phyloP scores from a whole-genome alignment of 2,329 filamentous ascomycete genomes.

The Colletotrichum lini region DNA sequence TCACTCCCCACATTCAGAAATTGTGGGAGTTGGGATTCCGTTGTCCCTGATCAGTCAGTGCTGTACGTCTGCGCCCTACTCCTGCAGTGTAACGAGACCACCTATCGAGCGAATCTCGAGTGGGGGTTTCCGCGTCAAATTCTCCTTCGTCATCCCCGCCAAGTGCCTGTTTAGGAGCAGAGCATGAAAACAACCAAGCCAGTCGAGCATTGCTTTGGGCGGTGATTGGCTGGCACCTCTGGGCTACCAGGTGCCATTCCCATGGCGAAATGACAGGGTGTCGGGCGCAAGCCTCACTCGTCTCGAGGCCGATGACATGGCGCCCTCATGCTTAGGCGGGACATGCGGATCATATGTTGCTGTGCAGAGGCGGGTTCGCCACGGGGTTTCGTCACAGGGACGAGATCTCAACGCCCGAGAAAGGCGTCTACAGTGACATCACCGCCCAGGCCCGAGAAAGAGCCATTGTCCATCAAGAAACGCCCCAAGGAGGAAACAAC shows the following conservation, averaged over 20 bases:
- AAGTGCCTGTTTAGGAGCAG: conserved; percentile 20
- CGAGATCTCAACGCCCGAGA: conserved; percentile 1
- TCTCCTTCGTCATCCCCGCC: conserved; percentile 33
- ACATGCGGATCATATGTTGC: conserved; percentile 26
- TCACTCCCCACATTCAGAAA: conserved; percentile 17
- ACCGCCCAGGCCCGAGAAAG: conserved; percentile 10
- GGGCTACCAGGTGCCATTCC: conserved; percentile 21
- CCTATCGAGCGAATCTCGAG: conserved; percentile 12
- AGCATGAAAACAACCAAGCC: conserved; percentile 23
- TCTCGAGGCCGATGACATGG: conserved; percentile 30
- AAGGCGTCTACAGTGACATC: conserved; percentile 26
- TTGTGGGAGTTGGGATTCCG: conserved; percentile 15
- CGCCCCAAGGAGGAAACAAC: neutral
- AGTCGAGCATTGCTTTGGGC: conserved; percentile 1
- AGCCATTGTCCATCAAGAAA: neutral
- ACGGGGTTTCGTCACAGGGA: conserved; percentile 27
- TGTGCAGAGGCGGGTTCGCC: conserved; percentile 13
- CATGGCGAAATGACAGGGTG: conserved; percentile 24
- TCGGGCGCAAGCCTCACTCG: conserved; percentile 25
- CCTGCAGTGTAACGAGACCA: conserved; percentile 34
- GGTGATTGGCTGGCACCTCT: conserved; percentile 19
- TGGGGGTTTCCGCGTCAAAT: conserved; percentile 32
- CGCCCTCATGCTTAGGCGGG: conserved; percentile 22
- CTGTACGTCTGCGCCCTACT: conserved; percentile 18
- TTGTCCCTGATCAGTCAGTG: conserved; percentile 15